Base-by-base conservation (phyloP, 208 protist species). In the Herpetomonas tarakana region DNA sequence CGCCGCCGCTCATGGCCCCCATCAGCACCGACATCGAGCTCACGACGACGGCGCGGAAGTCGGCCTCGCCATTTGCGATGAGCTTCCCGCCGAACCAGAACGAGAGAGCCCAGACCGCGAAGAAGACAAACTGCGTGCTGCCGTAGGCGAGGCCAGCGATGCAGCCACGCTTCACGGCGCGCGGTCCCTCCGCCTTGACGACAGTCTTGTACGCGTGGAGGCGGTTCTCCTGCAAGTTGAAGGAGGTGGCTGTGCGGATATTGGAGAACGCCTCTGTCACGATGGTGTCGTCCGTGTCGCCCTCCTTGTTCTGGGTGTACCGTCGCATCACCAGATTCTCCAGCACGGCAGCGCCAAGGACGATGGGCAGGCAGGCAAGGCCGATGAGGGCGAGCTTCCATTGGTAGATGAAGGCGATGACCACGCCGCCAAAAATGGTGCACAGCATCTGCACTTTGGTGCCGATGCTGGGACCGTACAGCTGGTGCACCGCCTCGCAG, bases 31-130 rank as follows among this genome's bases (percentile, higher is more conserved):
- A 67, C 65, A 82, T 65, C 6, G 62, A 51, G 12, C 73, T 62
- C 19, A 84, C 68, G 30, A 78, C 58, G 26, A 93, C 81, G 28
- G 76, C 38, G 47, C 78, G 28, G 55, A 93, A 91, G 29, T 71
- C 56, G 2, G 83, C 81, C 62, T 93, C 78, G 25, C 86, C 86
- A 24, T 74, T 21, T 2, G 1, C 28, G 31, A 90, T 88, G 46
- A 93, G 78, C 60, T 81, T 86, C 16, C 83, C 72, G 41, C 86
- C 86, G 50, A 87, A 93, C 83, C 86, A 93, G 65, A 77, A 92
- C 59, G 73, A 80, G 24, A 92, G 75, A 4, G 74, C 76, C 44
- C 76, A 88, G 35, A 58, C 62, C 21, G 67, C 80, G 63, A 74
- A 92, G 55, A 77, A 81, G 45, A 85, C 54, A 49, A 92, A 90